These are phyloP conservation scores for Colletotrichum horii DNA, from an alignment of 2,329 filamentous ascomycete genomes.

Conservation along the genomic window DNA sequence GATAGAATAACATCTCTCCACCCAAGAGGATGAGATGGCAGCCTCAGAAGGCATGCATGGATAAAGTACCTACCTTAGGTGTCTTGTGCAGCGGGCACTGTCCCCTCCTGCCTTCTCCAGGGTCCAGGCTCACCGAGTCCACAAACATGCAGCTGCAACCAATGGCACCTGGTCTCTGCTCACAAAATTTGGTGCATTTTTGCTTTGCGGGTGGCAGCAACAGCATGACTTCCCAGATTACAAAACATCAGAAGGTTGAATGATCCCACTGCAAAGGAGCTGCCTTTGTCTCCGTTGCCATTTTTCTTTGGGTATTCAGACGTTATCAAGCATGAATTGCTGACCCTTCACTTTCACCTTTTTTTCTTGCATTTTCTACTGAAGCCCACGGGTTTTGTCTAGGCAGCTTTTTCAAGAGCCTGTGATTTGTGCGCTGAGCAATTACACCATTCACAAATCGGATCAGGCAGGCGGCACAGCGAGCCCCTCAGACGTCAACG, in stretches of 20 bases:
- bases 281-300: neutral
- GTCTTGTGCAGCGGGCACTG: constrained; percentile 6
- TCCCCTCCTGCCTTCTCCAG: neutral
- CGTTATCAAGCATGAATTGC: constrained; percentile 5
- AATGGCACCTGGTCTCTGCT: constrained; percentile 10
- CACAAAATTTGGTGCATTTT: constrained; percentile 20
- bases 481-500: neutral
- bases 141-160: neutral
- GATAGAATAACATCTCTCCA: neutral
- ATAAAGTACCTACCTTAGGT: too few relatives aligned
- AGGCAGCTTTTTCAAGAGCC: neutral
- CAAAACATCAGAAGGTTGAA: constrained; percentile 1
- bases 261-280: neutral
- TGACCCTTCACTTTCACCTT: neutral
- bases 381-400: neutral
- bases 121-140: constrained; percentile 10
- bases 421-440: constrained; percentile 16
- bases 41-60: neutral
- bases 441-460: constrained; percentile 10
- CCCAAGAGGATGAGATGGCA: neutral
- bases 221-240: constrained; percentile 14
- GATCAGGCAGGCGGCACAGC: neutral
- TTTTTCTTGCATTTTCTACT: neutral
- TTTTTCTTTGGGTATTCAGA: neutral
- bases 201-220: constrained; percentile 5